These are phyloP conservation scores for Saccharomycodes ludwigii DNA, from an alignment of 805 yeast genomes.

Conservation along the genomic window DNA sequence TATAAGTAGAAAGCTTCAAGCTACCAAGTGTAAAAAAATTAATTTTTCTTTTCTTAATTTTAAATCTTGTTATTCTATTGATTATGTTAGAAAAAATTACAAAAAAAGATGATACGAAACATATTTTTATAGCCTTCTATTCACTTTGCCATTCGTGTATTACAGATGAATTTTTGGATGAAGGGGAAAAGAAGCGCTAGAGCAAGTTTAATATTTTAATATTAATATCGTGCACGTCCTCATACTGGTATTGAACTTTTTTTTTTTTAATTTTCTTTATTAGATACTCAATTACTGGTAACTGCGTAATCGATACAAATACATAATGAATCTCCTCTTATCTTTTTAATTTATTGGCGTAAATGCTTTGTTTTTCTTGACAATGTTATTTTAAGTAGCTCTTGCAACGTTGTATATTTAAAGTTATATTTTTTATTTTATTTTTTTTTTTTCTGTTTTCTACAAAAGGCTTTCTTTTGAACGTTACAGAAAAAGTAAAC, in stretches of 20 bases:
- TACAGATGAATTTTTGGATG: constrained; percentile 26
- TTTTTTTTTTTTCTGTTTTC: constrained; percentile 1
- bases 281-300: constrained; percentile 24
- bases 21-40: too few species aligned
- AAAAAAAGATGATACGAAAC: constrained; percentile 21
- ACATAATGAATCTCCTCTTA: too few species aligned
- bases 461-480: background rate
- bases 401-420: background rate
- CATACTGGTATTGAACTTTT: constrained; percentile 19
- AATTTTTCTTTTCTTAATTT: too few species aligned
- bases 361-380: background rate
- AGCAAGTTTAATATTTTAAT: constrained; percentile 9
- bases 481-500: background rate
- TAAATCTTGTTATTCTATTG: background rate
- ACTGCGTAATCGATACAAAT: constrained; percentile 21
- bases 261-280: constrained; percentile 9
- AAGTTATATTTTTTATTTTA: background rate
- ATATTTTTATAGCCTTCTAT: constrained; percentile 22
- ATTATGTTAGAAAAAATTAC: background rate
- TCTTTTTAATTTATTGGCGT: background rate
- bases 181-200: constrained; percentile 30
- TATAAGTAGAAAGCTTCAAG: too few species aligned
- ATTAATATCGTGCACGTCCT: constrained; percentile 23
- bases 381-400: background rate
- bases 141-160: constrained; percentile 25